Base-by-base conservation (phyloP, 179 eudicot genomes). In the Monotropa hypopitys region DNA sequence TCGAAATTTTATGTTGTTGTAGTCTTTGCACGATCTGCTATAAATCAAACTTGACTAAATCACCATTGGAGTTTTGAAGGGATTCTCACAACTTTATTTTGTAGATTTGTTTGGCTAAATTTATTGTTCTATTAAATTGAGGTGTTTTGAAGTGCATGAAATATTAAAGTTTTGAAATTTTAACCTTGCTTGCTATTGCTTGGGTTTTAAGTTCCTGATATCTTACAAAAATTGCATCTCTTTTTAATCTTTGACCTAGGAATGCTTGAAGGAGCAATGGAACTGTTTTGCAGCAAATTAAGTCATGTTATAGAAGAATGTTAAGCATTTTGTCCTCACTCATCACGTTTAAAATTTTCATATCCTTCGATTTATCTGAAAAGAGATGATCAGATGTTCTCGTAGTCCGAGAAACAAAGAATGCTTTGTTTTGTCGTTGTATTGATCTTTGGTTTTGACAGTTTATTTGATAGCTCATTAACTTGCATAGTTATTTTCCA, bases 401-500 rank as follows among this genome's bases (percentile, higher is more conserved):
- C 26, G 33, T 13, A 51, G 3, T 2, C 33, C 53, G 12, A 16
- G 46, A 53, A 72, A 23, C 47, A 35, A 53, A 73, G 46, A 73
- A 54, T 73, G 33, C 50, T 53, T 51, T 73, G 76, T 73, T 56
- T 53, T 33, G 5, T 20, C 26, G n/a, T 49, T 20, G 21, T 46
- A 42, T 33, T 43, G 26, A 47, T 65, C 43, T 63, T 51, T 7
- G 18, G 20, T 15, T 5, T 54, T 61, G 77, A 20, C 57, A 5
- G 30, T 49, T 76, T 76, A 11, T 80, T 38, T 73, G 45, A 50
- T 81, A 73, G 77, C 70, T 72, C 42, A 81, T 73, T 81, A 77
- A 81, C 81, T 71, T 79, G 38, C 33, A 10, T 79, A 79, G 72
- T 75, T 33, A 69, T 83, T 82, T 84, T 78, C 21, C 75, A 84